These are phyloP conservation scores for Ceratocystis eucalypticola DNA, from an alignment of 2,329 filamentous ascomycete species.

Conservation along the genomic window DNA sequence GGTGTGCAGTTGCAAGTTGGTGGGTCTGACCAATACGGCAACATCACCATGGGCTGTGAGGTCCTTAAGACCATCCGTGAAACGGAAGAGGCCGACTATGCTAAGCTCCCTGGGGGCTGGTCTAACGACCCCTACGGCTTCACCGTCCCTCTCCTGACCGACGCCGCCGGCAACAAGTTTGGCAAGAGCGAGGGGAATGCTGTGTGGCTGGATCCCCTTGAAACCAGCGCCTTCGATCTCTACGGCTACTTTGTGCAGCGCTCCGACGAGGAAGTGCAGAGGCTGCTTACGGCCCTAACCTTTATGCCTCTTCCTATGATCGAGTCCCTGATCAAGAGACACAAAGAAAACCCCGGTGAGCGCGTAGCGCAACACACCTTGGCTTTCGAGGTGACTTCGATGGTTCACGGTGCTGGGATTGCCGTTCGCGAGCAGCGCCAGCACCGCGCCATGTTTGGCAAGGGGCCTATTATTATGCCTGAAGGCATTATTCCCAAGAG, in stretches of 20 bases:
- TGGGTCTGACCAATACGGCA: conserved; percentile 90
- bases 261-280: conserved; percentile 67
- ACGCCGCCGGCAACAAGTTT: conserved; percentile 74
- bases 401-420: conserved; percentile 58
- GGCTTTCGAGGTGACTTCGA: conserved; percentile 65
- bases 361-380: conserved; percentile 71
- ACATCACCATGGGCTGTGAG: conserved; percentile 83
- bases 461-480: conserved; percentile 18
- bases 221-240: conserved; percentile 72
- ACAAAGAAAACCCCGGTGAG: conserved; percentile 52
- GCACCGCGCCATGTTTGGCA: conserved; percentile 39
- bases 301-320: conserved; percentile 68
- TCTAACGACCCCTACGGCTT: conserved; percentile 60
- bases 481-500: conserved; percentile 15
- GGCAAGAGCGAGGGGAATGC: conserved; percentile 92
- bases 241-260: conserved; percentile 83
- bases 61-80: conserved; percentile 62
- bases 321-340: conserved; percentile 49
- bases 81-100: conserved; percentile 35
- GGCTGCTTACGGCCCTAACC: conserved; percentile 77
- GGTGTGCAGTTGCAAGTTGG: conserved; percentile 78
- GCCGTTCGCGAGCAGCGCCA: conserved; percentile 48
- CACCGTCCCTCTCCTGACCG: conserved; percentile 80
- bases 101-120: conserved; percentile 30
- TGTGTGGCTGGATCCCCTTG: conserved; percentile 73